Evolutionary conservation across 1,139 yeast genomes (phyloP), one percentile per base, ranked within the genome.

Genomic region (Yamadazyma diddensiae): DNA sequence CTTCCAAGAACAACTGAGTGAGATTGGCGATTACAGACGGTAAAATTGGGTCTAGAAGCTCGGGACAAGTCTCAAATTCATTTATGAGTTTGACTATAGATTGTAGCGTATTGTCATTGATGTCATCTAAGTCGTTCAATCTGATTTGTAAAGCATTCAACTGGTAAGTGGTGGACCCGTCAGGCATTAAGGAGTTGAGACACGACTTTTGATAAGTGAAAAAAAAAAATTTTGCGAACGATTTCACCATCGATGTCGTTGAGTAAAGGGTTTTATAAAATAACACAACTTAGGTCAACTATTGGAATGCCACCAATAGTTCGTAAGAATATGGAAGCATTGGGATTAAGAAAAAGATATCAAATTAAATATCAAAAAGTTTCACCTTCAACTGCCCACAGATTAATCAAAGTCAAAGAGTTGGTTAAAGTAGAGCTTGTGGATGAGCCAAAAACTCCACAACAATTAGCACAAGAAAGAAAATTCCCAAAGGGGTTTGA

Each of bases 391-490:
- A 75, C 83, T 37, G 97, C 97, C 5, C 95, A 95, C 54, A 81
- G 82, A 64, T 72, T 92, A 38, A 77, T 87, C 30, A 70, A 75
- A 39, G 86, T 92, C 35, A 92, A 92, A 58, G 97, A 92, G 57
- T 67, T 92, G 36, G 92, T 92, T n/a, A 75, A 75, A 37, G 94
- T 92, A 19, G 94, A 88, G 47, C 65, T 88, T 26, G 81, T 83
- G 6, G 79, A 79, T 28, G 61, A 68, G 23, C 59, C 57, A 16
- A 58, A 75, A 47, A 57, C 77, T 2, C 70, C 65, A 30, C 55
- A 58, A n/a, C 66, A 82, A 47, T 65, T 79, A 52, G 67, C 80
- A 35, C 52, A 50, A n/a, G 67, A 65, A 27, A 73, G 90, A 59
- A 81, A 75, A 53, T 68, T 71, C 34, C 71, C 72, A 30, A 78